Evolutionary conservation across 108 stramenopile species (phyloP).

Genomic region (Nitzschia sp.): DNA sequence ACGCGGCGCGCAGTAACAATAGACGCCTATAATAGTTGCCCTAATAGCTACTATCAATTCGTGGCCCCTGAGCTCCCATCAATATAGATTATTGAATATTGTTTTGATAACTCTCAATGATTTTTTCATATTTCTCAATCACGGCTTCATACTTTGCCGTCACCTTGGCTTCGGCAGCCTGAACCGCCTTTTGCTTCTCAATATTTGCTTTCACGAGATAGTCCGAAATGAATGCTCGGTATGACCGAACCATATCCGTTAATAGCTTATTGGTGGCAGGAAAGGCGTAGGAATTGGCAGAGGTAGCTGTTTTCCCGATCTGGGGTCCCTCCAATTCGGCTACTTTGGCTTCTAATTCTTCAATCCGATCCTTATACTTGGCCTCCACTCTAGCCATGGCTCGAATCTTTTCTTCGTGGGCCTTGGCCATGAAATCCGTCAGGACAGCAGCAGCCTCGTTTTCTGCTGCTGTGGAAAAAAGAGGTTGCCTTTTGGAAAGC

Average conservation of each 20-base stretch:
- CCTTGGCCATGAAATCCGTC: slow-evolving; percentile 75
- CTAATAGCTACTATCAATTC: too few species aligned
- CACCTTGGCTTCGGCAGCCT: slow-evolving; percentile 43
- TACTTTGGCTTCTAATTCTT: slow-evolving; percentile 52
- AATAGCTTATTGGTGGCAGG: slow-evolving; percentile 44
- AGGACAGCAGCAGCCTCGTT: slow-evolving; percentile 22
- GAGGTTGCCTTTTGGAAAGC: too few species aligned
- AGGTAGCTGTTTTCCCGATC: neutral
- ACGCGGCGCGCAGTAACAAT: too few species aligned
- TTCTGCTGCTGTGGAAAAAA: neutral
- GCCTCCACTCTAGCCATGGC: slow-evolving; percentile 58
- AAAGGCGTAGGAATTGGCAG: slow-evolving; percentile 27
- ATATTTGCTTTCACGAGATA: slow-evolving; percentile 63
- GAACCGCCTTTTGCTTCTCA: slow-evolving; percentile 59
- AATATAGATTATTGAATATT: too few species aligned
- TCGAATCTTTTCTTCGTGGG: slow-evolving; percentile 68
- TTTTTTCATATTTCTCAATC: slow-evolving; percentile 29
- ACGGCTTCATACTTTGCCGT: slow-evolving; percentile 42
- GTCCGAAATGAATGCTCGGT: slow-evolving; percentile 57
- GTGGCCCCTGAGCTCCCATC: too few species aligned
- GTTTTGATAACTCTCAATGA: neutral
- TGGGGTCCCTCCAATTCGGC: slow-evolving; percentile 37
- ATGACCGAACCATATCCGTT: slow-evolving; percentile 41
- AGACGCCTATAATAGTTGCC: too few species aligned
- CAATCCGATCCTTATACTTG: slow-evolving; percentile 51